Base-by-base conservation (phyloP, 768 basidiomycete genomes). In the Rhizopogon salebrosus region DNA sequence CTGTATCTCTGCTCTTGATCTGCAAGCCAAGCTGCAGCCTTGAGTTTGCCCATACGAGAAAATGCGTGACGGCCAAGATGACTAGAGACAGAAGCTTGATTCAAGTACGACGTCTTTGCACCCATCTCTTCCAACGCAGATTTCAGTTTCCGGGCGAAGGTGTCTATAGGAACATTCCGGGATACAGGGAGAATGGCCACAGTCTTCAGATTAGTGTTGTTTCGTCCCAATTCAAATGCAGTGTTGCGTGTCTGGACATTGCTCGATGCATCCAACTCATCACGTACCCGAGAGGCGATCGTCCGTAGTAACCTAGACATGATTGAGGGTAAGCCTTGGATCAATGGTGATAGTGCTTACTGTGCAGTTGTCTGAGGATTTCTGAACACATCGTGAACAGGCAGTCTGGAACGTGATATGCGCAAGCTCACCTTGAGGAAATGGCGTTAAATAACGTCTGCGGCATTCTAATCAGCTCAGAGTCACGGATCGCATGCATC, bases 371-470 rank as follows among this genome's bases (percentile, higher is more conserved):
- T 90, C 64, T 86, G 84, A 26, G 90, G 90, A 65, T 90, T 91
- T 51, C 90, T 91, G 42, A 37, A 24, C 3, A 43, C 41, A 14
- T 26, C 22, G 52, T 58, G 35, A 54, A 27, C 43, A n/a, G 16
- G 22, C 45, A 20, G 39, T 27, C n/a, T 13, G 16, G 14, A 13
- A 13, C 29, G 40, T 22, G 22, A 3, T 6, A 1, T 20, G 11
- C 14, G 36, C 11, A 20, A 1, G 61, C 79, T 57, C 54, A 87
- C 88, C 89, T 75, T 10, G 89, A 86, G 40, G 91, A 92, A 54
- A 98, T 95, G 1, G 97, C 97, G 67, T 98, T 98, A 76, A 98
- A 99, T 9, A 99, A 76, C 0, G 97, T 97, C 62, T 90, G 85
- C 1, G 97, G 97, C 89, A 99, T 97, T 26, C 95, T 77, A 26